A percentile compares a stretch with the other conserved stretches of the same genome.
These are phyloP conservation scores for Hirsutella minnesotensis DNA, from an alignment of 2,329 filamentous ascomycete genomes.

Conservation along the genomic window DNA sequence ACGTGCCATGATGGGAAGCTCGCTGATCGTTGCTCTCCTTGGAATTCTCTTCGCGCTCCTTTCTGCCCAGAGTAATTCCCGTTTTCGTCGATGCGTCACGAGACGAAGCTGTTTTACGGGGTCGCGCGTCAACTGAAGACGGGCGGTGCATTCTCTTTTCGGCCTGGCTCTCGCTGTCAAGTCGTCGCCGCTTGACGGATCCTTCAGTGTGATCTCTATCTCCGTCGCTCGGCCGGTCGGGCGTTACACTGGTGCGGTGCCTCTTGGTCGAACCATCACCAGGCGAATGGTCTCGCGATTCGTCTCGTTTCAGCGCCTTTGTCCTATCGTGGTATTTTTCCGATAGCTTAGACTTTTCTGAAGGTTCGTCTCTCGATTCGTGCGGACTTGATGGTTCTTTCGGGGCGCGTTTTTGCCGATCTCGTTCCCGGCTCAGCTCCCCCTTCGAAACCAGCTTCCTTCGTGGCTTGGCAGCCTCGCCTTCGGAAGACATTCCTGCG, in stretches of 20 bases:
- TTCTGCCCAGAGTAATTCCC: conserved; percentile 19
- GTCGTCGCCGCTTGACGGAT: conserved; percentile 42
- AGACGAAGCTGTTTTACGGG: conserved; percentile 27
- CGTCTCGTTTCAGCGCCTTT: conserved; percentile 49
- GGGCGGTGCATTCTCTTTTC: conserved; percentile 34
- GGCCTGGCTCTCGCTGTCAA: conserved; percentile 37
- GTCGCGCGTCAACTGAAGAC: conserved; percentile 33
- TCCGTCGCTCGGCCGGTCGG: conserved; percentile 36
- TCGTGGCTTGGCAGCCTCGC: conserved; percentile 45
- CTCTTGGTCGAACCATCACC: conserved; percentile 44
- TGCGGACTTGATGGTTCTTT: conserved; percentile 42
- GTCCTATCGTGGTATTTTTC: conserved; percentile 49
- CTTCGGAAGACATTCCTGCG: conserved; percentile 41
- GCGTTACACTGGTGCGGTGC: conserved; percentile 46
- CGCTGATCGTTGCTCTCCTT: conserved; percentile 24
- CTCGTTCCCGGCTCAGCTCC: conserved; percentile 47
- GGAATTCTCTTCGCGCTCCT: conserved; percentile 28
- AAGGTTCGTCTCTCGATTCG: conserved; percentile 36
- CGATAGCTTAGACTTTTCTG: conserved; percentile 34
- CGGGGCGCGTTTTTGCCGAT: conserved; percentile 42
- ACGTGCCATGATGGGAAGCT: conserved; percentile 27
- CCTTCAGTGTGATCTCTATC: conserved; percentile 42
- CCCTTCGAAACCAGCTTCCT: conserved; percentile 53
- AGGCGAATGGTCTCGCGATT: conserved; percentile 42
- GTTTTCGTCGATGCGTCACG: conserved; percentile 26